Evolutionary conservation across 192 early-diverging fungal genomes (phyloP).

Genomic region (Gamsiella multidivaricata): DNA sequence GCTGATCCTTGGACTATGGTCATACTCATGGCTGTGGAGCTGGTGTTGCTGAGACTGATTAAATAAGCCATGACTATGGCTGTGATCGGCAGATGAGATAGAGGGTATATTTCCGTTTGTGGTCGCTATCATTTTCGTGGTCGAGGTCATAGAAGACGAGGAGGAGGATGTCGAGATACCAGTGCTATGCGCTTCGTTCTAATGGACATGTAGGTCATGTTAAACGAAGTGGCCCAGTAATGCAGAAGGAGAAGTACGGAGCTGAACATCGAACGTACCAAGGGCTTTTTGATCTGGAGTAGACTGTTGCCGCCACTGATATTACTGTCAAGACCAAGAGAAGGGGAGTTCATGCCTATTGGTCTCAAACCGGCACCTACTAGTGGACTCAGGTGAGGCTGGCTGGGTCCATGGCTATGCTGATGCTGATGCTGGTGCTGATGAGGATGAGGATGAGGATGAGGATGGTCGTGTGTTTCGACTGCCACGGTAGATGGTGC

Average conservation of each 20-base stretch:
- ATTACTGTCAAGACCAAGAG: not conserved
- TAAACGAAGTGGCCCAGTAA: not conserved
- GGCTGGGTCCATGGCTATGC: constrained; percentile 17
- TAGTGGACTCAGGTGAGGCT: constrained; percentile 9
- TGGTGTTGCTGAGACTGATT: constrained; percentile 25
- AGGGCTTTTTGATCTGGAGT: constrained; percentile 32
- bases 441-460: constrained; percentile 7
- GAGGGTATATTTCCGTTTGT: constrained; percentile 51
- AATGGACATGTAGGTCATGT: not conserved
- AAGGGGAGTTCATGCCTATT: constrained; percentile 13
- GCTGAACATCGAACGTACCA: constrained; percentile 18
- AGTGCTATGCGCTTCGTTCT: constrained; percentile 5
- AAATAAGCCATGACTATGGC: constrained; percentile 31
- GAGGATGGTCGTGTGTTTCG: constrained; percentile 16
- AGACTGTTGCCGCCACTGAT: constrained; percentile 8
- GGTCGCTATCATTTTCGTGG: constrained; percentile 3
- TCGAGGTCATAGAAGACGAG: not conserved
- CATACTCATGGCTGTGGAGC: constrained; percentile 11
- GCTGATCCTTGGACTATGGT: constrained; percentile 8
- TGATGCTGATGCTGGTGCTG: constrained; percentile 28
- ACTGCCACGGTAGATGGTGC: constrained; percentile 23
- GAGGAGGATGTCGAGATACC: constrained; percentile 13
- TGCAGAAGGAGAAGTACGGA: not conserved
- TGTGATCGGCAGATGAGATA: constrained; percentile 26
- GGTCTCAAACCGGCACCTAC: constrained; percentile 17